Percentiles rank a stretch among this genome's conserved stretches.
These are phyloP conservation scores for Candida easanensis DNA, from an alignment of 805 yeast species.

Conservation along the genomic window DNA sequence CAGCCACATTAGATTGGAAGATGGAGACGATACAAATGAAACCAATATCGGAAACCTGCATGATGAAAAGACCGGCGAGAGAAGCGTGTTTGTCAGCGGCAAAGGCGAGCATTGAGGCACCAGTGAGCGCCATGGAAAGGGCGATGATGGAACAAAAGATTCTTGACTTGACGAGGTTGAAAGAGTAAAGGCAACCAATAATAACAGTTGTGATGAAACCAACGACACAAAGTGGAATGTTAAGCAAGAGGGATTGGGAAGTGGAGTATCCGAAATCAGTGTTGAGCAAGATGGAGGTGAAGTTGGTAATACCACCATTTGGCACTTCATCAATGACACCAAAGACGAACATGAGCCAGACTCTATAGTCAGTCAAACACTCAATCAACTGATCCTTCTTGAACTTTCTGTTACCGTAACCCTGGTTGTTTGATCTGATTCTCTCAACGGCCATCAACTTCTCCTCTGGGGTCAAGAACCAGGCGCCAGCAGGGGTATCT, in stretches of 20 bases:
- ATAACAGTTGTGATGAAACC: constrained; percentile 25
- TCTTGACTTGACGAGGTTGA: constrained; percentile 22
- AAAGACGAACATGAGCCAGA: constrained; percentile 44
- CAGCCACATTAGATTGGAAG: constrained; percentile 55
- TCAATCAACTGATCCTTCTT: constrained; percentile 53
- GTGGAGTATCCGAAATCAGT: constrained; percentile 15
- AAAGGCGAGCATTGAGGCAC: constrained; percentile 33
- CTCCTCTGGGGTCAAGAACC: constrained; percentile 46
- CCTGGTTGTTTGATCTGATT: constrained; percentile 53
- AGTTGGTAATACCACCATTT: constrained; percentile 45
- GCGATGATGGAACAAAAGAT: constrained; percentile 24
- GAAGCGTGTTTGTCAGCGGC: constrained; percentile 27
- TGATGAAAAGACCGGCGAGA: constrained; percentile 29
- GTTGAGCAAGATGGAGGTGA: constrained; percentile 19
- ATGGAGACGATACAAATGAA: constrained; percentile 33
- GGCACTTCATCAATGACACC: constrained; percentile 43
- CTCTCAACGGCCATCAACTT: constrained; percentile 47
- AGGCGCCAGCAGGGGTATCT: constrained; percentile 49
- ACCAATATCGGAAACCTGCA: constrained; percentile 35
- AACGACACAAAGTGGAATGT: constrained; percentile 35
- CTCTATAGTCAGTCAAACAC: constrained; percentile 45
- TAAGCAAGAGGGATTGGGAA: constrained; percentile 21
- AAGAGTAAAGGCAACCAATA: constrained; percentile 28
- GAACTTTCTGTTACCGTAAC: constrained; percentile 54
- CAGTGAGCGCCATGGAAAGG: constrained; percentile 24